Percentiles rank a stretch among this genome's conserved stretches.
These are phyloP conservation scores for Xylaria nigripes DNA, from an alignment of 495 filamentous ascomycete species.

Conservation along the genomic window DNA sequence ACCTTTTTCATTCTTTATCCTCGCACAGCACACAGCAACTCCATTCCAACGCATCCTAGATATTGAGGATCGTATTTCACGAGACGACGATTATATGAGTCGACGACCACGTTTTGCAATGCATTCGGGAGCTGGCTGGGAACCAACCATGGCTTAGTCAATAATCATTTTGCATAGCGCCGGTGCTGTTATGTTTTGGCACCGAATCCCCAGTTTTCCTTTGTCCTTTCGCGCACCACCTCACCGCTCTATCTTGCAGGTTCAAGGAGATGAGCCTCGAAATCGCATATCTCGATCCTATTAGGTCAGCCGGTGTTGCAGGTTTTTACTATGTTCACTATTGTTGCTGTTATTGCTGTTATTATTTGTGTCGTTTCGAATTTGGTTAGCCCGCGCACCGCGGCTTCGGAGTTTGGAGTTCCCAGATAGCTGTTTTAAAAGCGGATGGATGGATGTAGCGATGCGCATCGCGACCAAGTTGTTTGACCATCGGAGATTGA, in stretches of 20 bases:
- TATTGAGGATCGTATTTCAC: slow-evolving; percentile 4
- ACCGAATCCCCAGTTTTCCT: background rate
- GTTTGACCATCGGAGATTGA: slow-evolving; percentile 3
- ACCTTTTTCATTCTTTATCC: background rate
- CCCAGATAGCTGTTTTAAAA: slow-evolving; percentile 1
- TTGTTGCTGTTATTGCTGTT: background rate
- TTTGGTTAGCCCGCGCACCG: background rate
- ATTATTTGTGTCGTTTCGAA: background rate
- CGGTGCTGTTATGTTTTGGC: slow-evolving; percentile 7
- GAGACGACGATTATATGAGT: slow-evolving; percentile 11
- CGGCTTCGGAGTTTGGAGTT: slow-evolving; percentile 12
- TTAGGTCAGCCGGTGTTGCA: slow-evolving; percentile 4
- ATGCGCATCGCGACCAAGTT: slow-evolving; percentile 7
- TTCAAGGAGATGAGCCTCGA: slow-evolving; percentile 8
- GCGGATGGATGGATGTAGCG: slow-evolving; percentile 1
- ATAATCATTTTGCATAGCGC: slow-evolving; percentile 12
- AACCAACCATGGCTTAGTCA: background rate
- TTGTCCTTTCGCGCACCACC: background rate
- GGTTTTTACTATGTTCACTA: background rate
- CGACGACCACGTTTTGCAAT: slow-evolving; percentile 12
- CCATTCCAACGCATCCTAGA: background rate
- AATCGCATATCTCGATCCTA: slow-evolving; percentile 4
- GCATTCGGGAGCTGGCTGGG: slow-evolving; percentile 7
- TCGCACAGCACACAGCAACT: slow-evolving; percentile 1
- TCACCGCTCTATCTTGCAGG: slow-evolving; percentile 9